These are phyloP conservation scores for Aspergillus steynii DNA, from an alignment of 495 filamentous ascomycete species.

Conservation along the genomic window DNA sequence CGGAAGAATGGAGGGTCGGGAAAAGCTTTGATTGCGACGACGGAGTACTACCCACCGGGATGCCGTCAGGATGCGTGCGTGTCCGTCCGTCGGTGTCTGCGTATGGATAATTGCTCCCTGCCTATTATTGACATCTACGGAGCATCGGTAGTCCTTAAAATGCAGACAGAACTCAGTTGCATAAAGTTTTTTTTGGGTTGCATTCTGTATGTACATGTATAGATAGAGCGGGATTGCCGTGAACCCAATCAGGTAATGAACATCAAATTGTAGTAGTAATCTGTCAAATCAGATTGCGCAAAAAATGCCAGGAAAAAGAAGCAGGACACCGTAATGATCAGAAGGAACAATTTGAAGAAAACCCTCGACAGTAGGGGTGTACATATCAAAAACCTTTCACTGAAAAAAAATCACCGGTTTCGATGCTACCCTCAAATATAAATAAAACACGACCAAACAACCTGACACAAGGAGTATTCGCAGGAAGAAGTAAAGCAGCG, in stretches of 20 bases:
- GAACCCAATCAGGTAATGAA: background rate
- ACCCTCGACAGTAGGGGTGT: background rate
- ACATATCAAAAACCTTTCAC: background rate
- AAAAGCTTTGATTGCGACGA: no score
- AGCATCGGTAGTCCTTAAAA: no score
- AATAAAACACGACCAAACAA: background rate
- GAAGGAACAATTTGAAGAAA: background rate
- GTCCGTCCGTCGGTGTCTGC: no score
- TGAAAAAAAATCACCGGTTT: background rate
- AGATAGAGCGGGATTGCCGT: background rate
- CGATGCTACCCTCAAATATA: constrained; percentile 2
- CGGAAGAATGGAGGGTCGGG: no score
- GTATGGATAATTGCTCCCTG: no score
- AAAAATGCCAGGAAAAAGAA: background rate
- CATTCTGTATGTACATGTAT: background rate
- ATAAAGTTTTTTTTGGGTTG: background rate
- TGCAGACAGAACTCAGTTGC: background rate
- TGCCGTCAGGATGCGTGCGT: no score
- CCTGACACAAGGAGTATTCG: constrained; percentile 1
- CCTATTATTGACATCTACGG: no score
- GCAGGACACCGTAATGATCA: background rate
- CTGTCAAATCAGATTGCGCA: background rate
- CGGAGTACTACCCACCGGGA: background rate
- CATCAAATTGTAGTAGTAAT: constrained; percentile 1
- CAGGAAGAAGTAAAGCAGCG: background rate